Evolutionary conservation across 805 yeast genomes (phyloP).

Genomic region (Lipomyces yamanashiensis): DNA sequence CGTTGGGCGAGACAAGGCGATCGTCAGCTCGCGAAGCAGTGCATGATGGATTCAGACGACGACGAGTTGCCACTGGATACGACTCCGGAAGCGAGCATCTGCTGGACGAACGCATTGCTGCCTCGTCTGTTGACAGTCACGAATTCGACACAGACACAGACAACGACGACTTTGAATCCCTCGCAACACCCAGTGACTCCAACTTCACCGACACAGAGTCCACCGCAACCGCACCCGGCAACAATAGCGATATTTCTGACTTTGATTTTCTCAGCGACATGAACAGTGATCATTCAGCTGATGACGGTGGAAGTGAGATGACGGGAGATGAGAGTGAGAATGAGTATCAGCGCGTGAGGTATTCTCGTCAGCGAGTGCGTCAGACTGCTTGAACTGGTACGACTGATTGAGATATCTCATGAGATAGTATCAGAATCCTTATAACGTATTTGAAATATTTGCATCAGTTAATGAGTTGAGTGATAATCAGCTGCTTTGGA

Average conservation of each 20-base stretch:
- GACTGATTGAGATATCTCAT: neutral
- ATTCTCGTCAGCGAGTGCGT: neutral
- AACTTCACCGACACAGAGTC: neutral
- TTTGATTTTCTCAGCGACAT: conserved; percentile 13
- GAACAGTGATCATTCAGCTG: conserved; percentile 4
- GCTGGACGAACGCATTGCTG: neutral
- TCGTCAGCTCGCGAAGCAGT: conserved; percentile 10
- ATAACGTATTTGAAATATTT: no score
- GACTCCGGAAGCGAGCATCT: conserved; percentile 6
- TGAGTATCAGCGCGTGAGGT: neutral
- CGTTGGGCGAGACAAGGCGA: neutral
- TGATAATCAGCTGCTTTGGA: no score
- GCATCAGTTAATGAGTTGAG: no score
- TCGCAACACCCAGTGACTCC: neutral
- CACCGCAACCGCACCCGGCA: neutral
- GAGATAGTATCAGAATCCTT: no score
- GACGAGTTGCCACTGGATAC: neutral
- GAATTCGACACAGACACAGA: neutral
- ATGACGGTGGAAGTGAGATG: conserved; percentile 1
- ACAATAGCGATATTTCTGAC: neutral
- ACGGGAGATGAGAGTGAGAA: neutral
- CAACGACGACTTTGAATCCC: neutral
- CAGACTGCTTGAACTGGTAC: neutral
- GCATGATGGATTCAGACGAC: conserved; percentile 8
- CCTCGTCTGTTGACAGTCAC: neutral